These are phyloP conservation scores for Colletotrichum sp. DNA, from an alignment of 2,329 filamentous ascomycete genomes.

Conservation along the genomic window DNA sequence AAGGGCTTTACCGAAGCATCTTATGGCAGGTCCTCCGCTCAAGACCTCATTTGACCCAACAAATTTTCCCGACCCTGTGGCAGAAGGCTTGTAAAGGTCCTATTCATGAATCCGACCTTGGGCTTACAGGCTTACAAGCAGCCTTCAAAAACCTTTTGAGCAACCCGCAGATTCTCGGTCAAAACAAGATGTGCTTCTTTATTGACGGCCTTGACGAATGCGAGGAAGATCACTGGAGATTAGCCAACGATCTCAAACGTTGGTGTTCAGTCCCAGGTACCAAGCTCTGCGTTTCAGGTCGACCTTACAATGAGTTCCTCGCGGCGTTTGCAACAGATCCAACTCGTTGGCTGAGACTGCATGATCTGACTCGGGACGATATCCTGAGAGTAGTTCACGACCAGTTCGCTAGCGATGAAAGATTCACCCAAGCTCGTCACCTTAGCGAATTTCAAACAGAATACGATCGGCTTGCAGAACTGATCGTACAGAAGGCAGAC, in stretches of 20 bases:
- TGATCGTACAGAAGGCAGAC: neutral
- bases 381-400: neutral
- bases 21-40: neutral
- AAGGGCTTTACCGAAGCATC: neutral
- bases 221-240: neutral
- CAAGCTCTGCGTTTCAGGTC: conserved; percentile 35
- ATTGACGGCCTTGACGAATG: conserved; percentile 32
- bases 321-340: conserved; percentile 2
- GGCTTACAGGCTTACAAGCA: neutral
- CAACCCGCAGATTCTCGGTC: neutral
- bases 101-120: conserved; percentile 43
- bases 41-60: neutral
- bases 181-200: conserved; percentile 22
- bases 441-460: neutral
- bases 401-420: neutral
- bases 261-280: neutral
- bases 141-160: neutral
- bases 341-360: conserved; percentile 5
- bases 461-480: neutral
- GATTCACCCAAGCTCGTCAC: neutral
- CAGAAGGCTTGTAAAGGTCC: neutral
- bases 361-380: conserved; percentile 22
- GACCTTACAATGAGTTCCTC: conserved; percentile 28
- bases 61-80: neutral
- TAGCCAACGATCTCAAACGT: neutral